phyloP scores from a whole-genome alignment of 768 basidiomycete species.

The Tulasnella sp. region DNA sequence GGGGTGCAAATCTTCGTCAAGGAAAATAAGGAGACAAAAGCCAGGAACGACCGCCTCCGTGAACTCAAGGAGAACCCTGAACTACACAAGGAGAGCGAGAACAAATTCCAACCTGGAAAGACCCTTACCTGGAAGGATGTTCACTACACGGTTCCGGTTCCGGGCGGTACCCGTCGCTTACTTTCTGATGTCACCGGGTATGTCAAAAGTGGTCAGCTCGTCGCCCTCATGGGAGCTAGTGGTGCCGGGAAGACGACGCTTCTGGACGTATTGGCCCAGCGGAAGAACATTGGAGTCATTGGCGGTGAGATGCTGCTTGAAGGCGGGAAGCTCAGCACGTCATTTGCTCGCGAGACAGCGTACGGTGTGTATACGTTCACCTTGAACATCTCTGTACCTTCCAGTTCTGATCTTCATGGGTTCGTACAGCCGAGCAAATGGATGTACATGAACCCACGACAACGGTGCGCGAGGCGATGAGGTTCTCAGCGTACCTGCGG shows the following conservation, averaged over 20 bases:
- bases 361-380: not conserved
- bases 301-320: constrained; percentile 34
- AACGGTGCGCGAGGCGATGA: constrained; percentile 40
- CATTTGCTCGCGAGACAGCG: constrained; percentile 23
- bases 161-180: constrained; percentile 18
- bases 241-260: constrained; percentile 35
- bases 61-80: constrained; percentile 35
- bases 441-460: constrained; percentile 40
- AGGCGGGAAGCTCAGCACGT: constrained; percentile 17
- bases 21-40: constrained; percentile 34
- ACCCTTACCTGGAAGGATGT: constrained; percentile 41
- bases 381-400: not conserved
- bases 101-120: constrained; percentile 27
- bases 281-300: constrained; percentile 33
- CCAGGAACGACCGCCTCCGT: constrained; percentile 28
- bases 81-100: constrained; percentile 6
- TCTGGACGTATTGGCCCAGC: constrained; percentile 24
- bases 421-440: constrained; percentile 37
- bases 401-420: constrained; percentile 24
- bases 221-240: constrained; percentile 36
- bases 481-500: constrained; percentile 38
- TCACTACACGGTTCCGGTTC: constrained; percentile 32
- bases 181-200: constrained; percentile 30
- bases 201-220: constrained; percentile 32
- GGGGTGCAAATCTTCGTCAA: constrained; percentile 33